phyloP scores from a whole-genome alignment of 495 filamentous ascomycete genomes.

The Penicillium desertorum region DNA sequence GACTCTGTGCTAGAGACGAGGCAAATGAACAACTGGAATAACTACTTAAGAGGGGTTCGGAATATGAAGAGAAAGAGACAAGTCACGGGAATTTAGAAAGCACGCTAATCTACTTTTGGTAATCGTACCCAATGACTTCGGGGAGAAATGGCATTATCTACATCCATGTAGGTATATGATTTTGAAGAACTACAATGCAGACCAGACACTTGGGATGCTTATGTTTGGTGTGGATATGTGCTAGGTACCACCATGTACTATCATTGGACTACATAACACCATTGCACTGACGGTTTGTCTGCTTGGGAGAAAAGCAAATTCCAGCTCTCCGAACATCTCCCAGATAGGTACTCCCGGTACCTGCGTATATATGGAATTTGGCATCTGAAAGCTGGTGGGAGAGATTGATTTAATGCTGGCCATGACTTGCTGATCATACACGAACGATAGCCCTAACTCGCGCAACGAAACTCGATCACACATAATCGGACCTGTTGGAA shows the following conservation, averaged over 20 bases:
- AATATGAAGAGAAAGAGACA: slow-evolving; percentile 32
- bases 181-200: neutral
- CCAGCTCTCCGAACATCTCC: slow-evolving; percentile 1
- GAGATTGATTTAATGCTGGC: neutral
- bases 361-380: neutral
- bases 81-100: slow-evolving; percentile 34
- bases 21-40: slow-evolving; percentile 2
- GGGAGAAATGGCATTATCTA: neutral
- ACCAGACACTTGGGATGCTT: neutral
- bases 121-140: slow-evolving; percentile 22
- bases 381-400: neutral
- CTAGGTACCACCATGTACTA: neutral
- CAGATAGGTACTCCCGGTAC: slow-evolving; percentile 1
- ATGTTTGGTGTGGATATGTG: neutral
- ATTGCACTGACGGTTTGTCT: neutral
- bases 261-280: neutral
- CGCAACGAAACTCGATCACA: neutral
- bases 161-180: neutral
- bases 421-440: neutral
- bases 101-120: slow-evolving; percentile 24
- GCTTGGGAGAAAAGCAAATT: too few species aligned
- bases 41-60: slow-evolving; percentile 26
- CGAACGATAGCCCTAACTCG: neutral
- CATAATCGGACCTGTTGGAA: neutral
- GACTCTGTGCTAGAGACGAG: neutral